Evolutionary conservation across 192 early-diverging fungal species (phyloP).

Genomic region (Podila epigama): DNA sequence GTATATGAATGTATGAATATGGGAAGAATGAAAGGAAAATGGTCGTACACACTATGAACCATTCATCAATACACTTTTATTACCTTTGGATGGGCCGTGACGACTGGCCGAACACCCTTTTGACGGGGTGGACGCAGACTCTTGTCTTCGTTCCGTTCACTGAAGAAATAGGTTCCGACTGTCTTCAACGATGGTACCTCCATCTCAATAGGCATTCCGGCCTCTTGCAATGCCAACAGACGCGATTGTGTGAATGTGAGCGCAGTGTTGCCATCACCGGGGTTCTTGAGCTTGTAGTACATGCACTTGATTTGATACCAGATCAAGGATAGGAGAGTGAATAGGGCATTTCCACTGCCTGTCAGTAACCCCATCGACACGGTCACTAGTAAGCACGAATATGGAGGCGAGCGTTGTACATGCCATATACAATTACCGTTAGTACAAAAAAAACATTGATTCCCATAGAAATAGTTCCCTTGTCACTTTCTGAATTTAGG

Average conservation of each 20-base stretch:
- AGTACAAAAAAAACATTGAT: not conserved
- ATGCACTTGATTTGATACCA: constrained; percentile 14
- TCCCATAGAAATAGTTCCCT: too few species aligned
- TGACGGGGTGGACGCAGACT: not conserved
- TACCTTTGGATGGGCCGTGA: constrained; percentile 45
- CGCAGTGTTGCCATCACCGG: constrained; percentile 26
- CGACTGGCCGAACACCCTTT: not conserved
- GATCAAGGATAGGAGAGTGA: not conserved
- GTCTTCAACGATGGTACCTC: constrained; percentile 30
- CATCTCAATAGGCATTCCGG: constrained; percentile 22
- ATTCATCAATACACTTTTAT: not conserved
- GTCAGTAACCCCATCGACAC: constrained; percentile 7
- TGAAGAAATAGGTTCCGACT: constrained; percentile 29
- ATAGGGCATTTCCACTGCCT: constrained; percentile 1
- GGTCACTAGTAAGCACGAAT: not conserved
- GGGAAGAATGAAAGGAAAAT: too few species aligned
- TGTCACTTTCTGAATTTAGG: too few species aligned
- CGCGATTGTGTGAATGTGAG: constrained; percentile 15
- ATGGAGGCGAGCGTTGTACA: not conserved
- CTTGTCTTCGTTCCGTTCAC: constrained; percentile 16
- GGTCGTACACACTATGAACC: not conserved
- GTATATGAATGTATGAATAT: not conserved
- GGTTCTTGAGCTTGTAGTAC: constrained; percentile 4
- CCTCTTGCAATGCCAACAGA: constrained; percentile 29
- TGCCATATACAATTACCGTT: too few species aligned